These are phyloP conservation scores for Iris macrosiphon DNA, from an alignment of 106 monocot species.

Conservation along the genomic window DNA sequence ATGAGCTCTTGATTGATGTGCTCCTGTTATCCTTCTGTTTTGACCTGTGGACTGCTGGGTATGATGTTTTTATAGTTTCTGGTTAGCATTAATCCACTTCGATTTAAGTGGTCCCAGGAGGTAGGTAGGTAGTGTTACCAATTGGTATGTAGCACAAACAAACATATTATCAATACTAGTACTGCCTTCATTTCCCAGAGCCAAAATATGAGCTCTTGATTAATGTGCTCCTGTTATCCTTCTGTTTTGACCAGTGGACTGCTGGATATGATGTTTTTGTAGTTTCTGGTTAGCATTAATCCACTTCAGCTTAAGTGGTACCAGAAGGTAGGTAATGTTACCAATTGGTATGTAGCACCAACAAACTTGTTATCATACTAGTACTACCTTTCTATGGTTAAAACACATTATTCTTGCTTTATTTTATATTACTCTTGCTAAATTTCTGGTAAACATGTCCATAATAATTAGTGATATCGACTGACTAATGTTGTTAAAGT, in stretches of 20 bases:
- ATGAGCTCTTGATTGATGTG: background rate
- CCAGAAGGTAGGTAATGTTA: slow-evolving; percentile 1
- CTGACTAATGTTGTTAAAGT: too few relatives aligned
- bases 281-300: background rate
- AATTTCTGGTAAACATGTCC: too few relatives aligned
- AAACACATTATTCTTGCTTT: too few relatives aligned
- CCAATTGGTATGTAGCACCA: slow-evolving; percentile 4
- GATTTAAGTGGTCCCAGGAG: slow-evolving; percentile 5
- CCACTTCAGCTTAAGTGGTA: slow-evolving; percentile 1
- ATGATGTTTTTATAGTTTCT: background rate
- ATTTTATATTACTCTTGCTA: too few relatives aligned
- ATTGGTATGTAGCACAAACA: slow-evolving; percentile 4
- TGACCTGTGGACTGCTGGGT: slow-evolving; percentile 1
- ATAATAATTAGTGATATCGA: too few relatives aligned
- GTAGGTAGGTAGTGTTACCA: background rate
- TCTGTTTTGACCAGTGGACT: background rate
- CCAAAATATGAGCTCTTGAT: background rate
- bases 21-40: background rate
- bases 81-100: background rate
- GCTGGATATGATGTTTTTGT: background rate
- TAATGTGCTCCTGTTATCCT: background rate
- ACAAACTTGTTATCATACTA: slow-evolving; percentile 1
- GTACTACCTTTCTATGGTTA: too few relatives aligned
- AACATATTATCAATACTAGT: slow-evolving; percentile 2
- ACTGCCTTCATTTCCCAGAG: background rate